Evolutionary conservation across 164 flowering plant genomes (phyloP).

Genomic region (Umbilicus rupestris): DNA sequence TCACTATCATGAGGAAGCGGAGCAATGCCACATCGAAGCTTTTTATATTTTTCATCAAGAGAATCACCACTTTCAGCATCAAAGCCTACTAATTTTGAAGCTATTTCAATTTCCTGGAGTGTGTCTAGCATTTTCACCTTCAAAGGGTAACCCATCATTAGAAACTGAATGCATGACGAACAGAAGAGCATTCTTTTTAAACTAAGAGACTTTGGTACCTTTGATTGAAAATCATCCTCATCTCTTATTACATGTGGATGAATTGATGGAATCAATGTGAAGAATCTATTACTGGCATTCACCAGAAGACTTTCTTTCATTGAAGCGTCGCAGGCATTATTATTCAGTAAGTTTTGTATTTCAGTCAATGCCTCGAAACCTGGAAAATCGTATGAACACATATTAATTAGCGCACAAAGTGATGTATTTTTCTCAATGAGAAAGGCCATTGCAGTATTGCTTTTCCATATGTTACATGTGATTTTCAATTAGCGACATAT

Average conservation of each 20-base stretch:
- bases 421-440: background rate
- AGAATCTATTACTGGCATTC: slow-evolving; percentile 91
- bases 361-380: slow-evolving; percentile 97
- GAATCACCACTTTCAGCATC: slow-evolving; percentile 59
- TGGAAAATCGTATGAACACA: slow-evolving; percentile 17
- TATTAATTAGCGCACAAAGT: background rate
- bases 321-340: slow-evolving; percentile 28
- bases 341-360: slow-evolving; percentile 63
- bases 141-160: slow-evolving; percentile 1
- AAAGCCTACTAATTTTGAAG: slow-evolving; percentile 80
- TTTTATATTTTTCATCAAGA: slow-evolving; percentile 77
- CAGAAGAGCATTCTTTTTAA: background rate
- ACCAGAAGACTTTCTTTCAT: slow-evolving; percentile 65
- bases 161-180: background rate
- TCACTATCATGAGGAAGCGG: slow-evolving; percentile 76
- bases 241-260: slow-evolving; percentile 88
- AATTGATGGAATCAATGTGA: slow-evolving; percentile 88
- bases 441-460: background rate
- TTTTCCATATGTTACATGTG: background rate
- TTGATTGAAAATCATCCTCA: slow-evolving; percentile 73
- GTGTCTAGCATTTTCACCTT: slow-evolving; percentile 94
- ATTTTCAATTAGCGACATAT: background rate
- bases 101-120: slow-evolving; percentile 85
- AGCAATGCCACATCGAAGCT: slow-evolving; percentile 53
- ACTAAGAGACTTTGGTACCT: slow-evolving; percentile 34